These are phyloP conservation scores for Hypoxylon subgilvum DNA, from an alignment of 495 filamentous ascomycete species.

Conservation along the genomic window DNA sequence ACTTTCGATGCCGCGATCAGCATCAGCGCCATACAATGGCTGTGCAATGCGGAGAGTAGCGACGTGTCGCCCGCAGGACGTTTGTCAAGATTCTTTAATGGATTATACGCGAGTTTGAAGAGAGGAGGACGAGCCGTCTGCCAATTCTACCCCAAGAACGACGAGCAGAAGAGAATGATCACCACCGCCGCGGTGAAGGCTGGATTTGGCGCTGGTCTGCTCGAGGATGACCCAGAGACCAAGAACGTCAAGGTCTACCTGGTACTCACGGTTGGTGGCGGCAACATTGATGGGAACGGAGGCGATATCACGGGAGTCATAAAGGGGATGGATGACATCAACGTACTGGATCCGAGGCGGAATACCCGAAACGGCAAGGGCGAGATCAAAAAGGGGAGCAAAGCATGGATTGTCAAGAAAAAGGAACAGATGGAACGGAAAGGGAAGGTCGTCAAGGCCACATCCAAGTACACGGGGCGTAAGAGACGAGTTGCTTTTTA, in stretches of 20 bases:
- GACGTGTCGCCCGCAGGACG: constrained; percentile 79
- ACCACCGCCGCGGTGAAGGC: constrained; percentile 85
- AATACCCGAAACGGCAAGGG: constrained; percentile 59
- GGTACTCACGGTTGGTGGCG: constrained; percentile 89
- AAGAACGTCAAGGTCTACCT: constrained; percentile 94
- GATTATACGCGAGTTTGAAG: constrained; percentile 82
- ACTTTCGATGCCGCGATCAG: constrained; percentile 94
- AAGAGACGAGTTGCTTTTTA: constrained; percentile 70
- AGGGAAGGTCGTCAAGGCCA: constrained; percentile 89
- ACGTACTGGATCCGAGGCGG: constrained; percentile 75
- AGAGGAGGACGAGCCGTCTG: constrained; percentile 91
- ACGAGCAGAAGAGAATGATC: constrained; percentile 88
- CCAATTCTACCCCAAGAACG: constrained; percentile 98
- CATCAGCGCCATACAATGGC: constrained; percentile 95
- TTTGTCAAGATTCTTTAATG: constrained; percentile 84
- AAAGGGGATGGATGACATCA: constrained; percentile 84
- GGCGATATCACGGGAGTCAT: constrained; percentile 88
- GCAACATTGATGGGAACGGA: constrained; percentile 64
- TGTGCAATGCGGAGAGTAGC: constrained; percentile 91
- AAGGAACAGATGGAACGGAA: constrained; percentile 95
- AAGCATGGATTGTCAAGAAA: constrained; percentile 89
- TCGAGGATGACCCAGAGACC: constrained; percentile 94
- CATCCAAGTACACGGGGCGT: constrained; percentile 89
- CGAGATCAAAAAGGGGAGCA: constrained; percentile 76
- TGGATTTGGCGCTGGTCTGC: constrained; percentile 90